Conservation (phyloP, 345 rosid genomes). For the Boechera retrofracta region DNA sequence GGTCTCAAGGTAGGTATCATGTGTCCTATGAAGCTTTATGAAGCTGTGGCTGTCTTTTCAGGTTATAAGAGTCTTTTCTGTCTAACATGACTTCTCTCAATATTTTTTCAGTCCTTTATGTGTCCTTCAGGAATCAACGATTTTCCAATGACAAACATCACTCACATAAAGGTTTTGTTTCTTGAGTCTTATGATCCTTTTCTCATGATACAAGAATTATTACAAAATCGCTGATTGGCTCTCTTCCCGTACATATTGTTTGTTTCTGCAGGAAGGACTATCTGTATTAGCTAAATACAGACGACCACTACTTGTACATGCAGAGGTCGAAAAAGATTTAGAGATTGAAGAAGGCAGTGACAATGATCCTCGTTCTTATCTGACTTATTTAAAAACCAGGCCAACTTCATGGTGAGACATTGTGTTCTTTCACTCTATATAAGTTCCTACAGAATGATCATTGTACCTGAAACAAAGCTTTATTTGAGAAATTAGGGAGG, state of each 20-base stretch:
- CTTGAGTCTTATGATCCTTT: conserved; percentile 2
- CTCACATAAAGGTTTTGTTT: conserved; percentile 77
- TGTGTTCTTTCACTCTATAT: background rate
- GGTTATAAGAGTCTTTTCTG: background rate
- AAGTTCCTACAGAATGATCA: background rate
- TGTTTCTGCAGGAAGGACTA: conserved; percentile 74
- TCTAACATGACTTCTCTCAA: conserved; percentile 36
- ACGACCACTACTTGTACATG: conserved; percentile 93
- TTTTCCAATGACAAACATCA: conserved; percentile 90
- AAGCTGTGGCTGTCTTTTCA: background rate
- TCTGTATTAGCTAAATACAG: conserved; percentile 76
- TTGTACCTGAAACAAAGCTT: conserved; percentile 17
- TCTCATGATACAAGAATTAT: background rate
- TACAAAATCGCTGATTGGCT: background rate
- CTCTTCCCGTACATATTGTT: background rate
- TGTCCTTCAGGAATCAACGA: conserved; percentile 97
- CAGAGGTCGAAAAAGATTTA: conserved; percentile 64
- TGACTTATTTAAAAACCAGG: conserved; percentile 84
- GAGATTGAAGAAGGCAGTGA: conserved; percentile 50
- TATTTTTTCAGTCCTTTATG: conserved; percentile 82
- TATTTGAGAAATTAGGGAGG: conserved; percentile 64
- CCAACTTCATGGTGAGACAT: conserved; percentile 74
- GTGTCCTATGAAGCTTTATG: background rate
- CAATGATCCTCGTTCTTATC: conserved; percentile 66
- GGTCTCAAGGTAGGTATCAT: conserved; percentile 79